A percentile compares a stretch with the other conserved stretches of the same genome.
phyloP scores from a whole-genome alignment of 768 basidiomycete species.

The Boletus vinaceobasis region DNA sequence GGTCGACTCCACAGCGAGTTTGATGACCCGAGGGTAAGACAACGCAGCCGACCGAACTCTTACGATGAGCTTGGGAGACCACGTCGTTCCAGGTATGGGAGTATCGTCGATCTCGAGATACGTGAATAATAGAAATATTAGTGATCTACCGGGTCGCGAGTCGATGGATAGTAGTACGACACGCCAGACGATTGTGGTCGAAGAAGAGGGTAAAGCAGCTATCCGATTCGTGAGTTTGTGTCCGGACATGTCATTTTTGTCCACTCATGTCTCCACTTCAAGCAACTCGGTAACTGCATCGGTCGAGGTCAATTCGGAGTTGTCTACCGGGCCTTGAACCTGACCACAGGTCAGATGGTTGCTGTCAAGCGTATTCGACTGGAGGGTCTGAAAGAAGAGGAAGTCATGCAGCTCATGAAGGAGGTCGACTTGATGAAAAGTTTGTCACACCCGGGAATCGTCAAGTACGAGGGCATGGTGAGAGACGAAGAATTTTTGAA shows the following conservation, averaged over 20 bases:
- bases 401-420: conserved; percentile 86
- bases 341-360: conserved; percentile 95
- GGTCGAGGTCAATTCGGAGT: conserved; percentile 96
- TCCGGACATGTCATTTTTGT: neutral
- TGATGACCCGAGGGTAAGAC: conserved; percentile 50
- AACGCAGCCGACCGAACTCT: conserved; percentile 60
- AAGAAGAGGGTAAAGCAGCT: conserved; percentile 76
- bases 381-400: conserved; percentile 86
- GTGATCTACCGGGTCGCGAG: conserved; percentile 61
- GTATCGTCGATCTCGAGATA: conserved; percentile 64
- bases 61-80: conserved; percentile 64
- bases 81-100: conserved; percentile 64
- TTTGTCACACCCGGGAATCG: conserved; percentile 90
- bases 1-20: conserved; percentile 75
- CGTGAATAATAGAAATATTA: conserved; percentile 52
- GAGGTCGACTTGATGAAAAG: conserved; percentile 93
- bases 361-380: conserved; percentile 96
- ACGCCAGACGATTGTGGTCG: conserved; percentile 68
- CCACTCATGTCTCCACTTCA: conserved; percentile 12
- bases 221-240: conserved; percentile 71
- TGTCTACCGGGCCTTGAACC: conserved; percentile 90
- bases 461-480: conserved; percentile 96
- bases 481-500: conserved; percentile 84
- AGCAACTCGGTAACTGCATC: conserved; percentile 99
- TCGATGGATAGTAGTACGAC: conserved; percentile 62